Base-by-base conservation (phyloP, 177 flowering plant genomes). In the Vitis hybrid region DNA sequence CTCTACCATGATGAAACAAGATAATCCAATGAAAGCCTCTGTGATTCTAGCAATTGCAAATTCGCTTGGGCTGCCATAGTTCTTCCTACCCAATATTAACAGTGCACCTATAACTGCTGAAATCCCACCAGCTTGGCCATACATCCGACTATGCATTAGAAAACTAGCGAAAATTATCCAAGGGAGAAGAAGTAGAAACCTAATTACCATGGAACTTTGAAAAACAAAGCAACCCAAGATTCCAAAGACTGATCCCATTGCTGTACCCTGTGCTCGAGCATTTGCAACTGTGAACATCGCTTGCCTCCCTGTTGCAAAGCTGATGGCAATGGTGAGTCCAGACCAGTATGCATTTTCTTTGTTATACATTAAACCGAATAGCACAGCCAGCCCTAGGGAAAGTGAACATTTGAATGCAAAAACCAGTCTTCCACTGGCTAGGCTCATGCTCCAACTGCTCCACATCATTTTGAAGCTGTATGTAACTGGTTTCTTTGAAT, bases 181-280 rank as follows among this genome's bases (percentile, higher is more conserved):
- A 23, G 98, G 97, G 0, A 94, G 74, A 18, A 94, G 85, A 26
- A 83, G 60, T 6, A 89, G 4, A 73, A 90, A 79, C 75, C 92
- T 81, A 2, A 86, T 50, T 58, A 78, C 67, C 52, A 51, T 51
- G 32, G 69, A 66, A 10, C 60, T 85, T 39, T 81, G 75, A 21
- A 90, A 80, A 48, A 92, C 17, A 60, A 79, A 90, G 77, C 93
- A 86, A 19, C 89, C 84, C 15, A 94, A 3, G 14, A 88, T 73
- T 50, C 96, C 97, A 65, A 90, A 91, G 6, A 90, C 79, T 13
- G 91, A 78, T 9, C 98, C 98, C 63, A 91, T 70, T 12, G 81
- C 97, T 3, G 98, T 90, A 51, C 98, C 98, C 68, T 94, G 98
- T 54, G 82, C 87, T 60, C 86, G 80, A 21, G 83, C 73, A 72